Base-by-base conservation (phyloP, 257 asterid species). In the Scutellaria galericulata region DNA sequence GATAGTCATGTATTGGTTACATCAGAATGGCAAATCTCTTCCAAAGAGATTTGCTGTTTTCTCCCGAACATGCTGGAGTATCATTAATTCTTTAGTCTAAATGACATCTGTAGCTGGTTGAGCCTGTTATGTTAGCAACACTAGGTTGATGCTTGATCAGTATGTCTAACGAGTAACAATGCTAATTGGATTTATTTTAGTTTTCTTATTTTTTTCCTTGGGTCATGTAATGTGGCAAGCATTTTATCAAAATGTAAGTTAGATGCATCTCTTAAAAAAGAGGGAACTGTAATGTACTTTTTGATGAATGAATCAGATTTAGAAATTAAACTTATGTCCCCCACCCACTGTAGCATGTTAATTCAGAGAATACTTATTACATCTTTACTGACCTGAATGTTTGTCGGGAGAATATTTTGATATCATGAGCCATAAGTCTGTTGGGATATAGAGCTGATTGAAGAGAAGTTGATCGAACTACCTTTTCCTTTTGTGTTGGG, bases 401-500 rank as follows among this genome's bases (percentile, higher is more conserved):
- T 69, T 12, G 52, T 13, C 11, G 14, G 20, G 45, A 44, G 44
- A 57, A 70, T 42, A 42, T 42, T 42, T 24, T 35, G 37, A 24
- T 24, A 7, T 6, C 18, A 10, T 5, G 39, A 15, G 47, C 48
- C 14, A 37, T 55, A 8, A 8, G 46, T 47, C 27, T 18, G 12
- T 51, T 46, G 24, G 22, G 60, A 47, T 47, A 15, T 46, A 35
- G 57, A 46, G 75, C 35, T 59, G 67, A 31, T 11, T 56, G 44
- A 70, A 9, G 51, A 57, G 56, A 5, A 2, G n/a, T 6, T 37
- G 20, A 9, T 71, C 27, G 27, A 24, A 24, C 27, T 24, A 24
- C 2, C 27, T 24, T 24, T 24, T 24, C 27, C 27, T 24, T 18
- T 24, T 24, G 27, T 24, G 27, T 24, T 24, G 27, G 27, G 27